Evolutionary conservation across 495 filamentous ascomycete species (phyloP), one percentile per base, ranked within the genome.

Genomic region (Annulohypoxylon stygium): DNA sequence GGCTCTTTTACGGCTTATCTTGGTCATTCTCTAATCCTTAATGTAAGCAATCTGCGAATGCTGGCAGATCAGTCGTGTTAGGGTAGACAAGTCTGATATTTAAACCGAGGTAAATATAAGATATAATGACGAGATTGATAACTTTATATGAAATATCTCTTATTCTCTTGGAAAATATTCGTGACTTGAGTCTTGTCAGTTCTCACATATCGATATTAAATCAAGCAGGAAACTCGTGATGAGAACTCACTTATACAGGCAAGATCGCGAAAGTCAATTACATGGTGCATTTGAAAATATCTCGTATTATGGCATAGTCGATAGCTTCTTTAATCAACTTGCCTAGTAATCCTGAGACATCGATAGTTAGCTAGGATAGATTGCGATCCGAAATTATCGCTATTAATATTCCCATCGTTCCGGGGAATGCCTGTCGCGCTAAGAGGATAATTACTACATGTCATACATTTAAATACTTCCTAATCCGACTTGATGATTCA

Each of bases 1-100:
- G 25, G 81, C 85, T 11, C 77, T 85, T 66, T 82, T 84, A 16
- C 53, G 61, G 25, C 5, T 41, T 45, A 25, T 33, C 50, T 76
- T 67, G 39, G 67, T 47, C 67, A 74, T 69, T 16, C 14, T 65
- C 26, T 1, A n/a, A 16, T 37, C 16, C 2, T 9, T 60, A 20
- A 59, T 14, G 18, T 43, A 16, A 41, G 20, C 33, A 8, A 26
- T 54, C 23, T 11, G 5, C 25, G 1, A 14, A 14, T 30, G 5
- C 2, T 30, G 11, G 10, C 9, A 14, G 12, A 2, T 3, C 20
- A 23, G 7, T 20, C 1, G 48, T 14, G 3, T 20, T 0, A 50
- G 18, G n/a, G 18, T 7, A 23, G 11, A 2, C 5, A 23, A 26
- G 3, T 25, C 10, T 2, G 10, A 20, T 8, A 14, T 18, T 9